Percentiles rank a stretch among this genome's conserved stretches.
Evolutionary conservation across 495 filamentous ascomycete genomes (phyloP).

Genomic region (Tuber brumale): DNA sequence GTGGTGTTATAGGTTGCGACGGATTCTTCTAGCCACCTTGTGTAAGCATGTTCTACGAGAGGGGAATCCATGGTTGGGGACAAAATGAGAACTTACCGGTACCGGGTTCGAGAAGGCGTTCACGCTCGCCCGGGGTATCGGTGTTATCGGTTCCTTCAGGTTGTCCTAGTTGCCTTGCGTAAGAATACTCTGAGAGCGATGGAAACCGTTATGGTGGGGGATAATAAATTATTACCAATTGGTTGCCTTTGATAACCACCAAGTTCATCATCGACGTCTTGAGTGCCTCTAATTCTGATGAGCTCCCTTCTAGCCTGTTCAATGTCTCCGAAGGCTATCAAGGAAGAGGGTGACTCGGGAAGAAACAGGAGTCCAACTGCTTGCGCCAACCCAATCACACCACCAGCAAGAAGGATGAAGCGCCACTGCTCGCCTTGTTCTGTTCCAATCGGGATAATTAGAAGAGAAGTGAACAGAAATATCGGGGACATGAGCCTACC

Average conservation of each 20-base stretch:
- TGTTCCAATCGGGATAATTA: conserved; percentile 10
- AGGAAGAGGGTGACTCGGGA: conserved; percentile 74
- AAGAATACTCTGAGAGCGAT: conserved; percentile 5
- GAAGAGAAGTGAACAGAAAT: neutral
- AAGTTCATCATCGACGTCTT: conserved; percentile 68
- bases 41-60: no score
- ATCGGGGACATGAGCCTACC: conserved; percentile 47
- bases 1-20: no score
- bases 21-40: no score
- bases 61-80: no score
- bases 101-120: no score
- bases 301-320: conserved; percentile 58
- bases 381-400: conserved; percentile 60
- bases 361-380: no score
- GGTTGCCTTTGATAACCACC: conserved; percentile 46
- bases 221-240: no score
- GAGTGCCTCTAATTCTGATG: conserved; percentile 65
- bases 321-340: no score
- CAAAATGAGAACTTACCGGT: no score
- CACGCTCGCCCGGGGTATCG: no score
- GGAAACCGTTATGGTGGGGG: neutral
- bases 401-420: conserved; percentile 70
- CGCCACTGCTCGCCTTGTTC: conserved; percentile 62
- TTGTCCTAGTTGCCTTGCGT: no score
- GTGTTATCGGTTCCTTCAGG: no score